Conservation (phyloP, 2,329 filamentous ascomycete genomes). For the Drechslera avenae region DNA sequence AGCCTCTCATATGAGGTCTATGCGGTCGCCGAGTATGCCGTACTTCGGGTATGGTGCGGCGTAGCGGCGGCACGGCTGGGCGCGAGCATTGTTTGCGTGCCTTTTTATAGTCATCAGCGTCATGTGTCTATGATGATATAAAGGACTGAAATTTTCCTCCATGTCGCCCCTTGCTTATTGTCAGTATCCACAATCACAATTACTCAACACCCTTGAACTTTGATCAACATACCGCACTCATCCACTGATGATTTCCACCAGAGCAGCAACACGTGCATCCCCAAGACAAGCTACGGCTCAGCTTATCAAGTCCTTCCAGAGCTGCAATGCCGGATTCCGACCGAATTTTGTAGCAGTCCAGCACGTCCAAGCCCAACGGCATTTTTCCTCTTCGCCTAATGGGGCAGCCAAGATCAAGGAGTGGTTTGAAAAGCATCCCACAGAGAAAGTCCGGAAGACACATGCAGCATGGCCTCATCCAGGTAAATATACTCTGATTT, state of each 20-base stretch:
- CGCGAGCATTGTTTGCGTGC: conserved; percentile 2
- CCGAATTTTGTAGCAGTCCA: conserved; percentile 42
- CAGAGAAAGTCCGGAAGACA: conserved; percentile 53
- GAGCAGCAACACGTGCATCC: conserved; percentile 29
- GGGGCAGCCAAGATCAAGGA: conserved; percentile 46
- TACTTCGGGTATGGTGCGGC: conserved; percentile 9
- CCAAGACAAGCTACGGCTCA: conserved; percentile 47
- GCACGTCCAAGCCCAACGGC: conserved; percentile 38
- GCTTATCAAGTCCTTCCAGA: conserved; percentile 46
- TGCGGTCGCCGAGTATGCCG: conserved; percentile 13
- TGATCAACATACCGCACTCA: conserved; percentile 11
- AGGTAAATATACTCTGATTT: conserved; percentile 30
- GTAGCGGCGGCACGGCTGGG: conserved; percentile 13
- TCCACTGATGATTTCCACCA: conserved; percentile 38
- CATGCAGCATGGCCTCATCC: conserved; percentile 57
- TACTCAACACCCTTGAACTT: background rate
- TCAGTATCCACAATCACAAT: conserved; percentile 14
- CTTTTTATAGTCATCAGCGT: conserved; percentile 24
- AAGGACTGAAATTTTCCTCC: conserved; percentile 28
- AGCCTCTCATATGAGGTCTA: conserved; percentile 7
- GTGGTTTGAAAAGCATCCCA: conserved; percentile 54
- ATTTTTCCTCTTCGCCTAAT: conserved; percentile 51
- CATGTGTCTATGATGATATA: conserved; percentile 34
- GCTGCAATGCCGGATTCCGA: conserved; percentile 34
- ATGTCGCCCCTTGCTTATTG: conserved; percentile 23